Evolutionary conservation across 208 protist species (phyloP).

Genomic region (Trypanosoma melophagium): DNA sequence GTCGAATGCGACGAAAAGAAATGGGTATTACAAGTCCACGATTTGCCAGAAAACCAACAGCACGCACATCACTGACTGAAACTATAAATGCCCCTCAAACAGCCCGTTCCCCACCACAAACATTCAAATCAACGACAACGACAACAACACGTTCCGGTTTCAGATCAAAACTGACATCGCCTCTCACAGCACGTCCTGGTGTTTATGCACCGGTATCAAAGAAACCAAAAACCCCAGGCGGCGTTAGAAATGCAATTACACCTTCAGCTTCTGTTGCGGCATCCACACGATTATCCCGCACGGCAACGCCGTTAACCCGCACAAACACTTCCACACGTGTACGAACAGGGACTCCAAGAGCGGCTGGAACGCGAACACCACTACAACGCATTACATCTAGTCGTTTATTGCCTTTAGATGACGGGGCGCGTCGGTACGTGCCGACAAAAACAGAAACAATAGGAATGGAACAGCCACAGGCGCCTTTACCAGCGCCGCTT

Average conservation of each 20-base stretch:
- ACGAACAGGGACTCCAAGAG: not conserved
- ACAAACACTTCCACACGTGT: not conserved
- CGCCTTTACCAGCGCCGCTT: not conserved
- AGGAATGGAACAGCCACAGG: not conserved
- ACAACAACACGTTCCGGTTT: not conserved
- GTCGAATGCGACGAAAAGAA: not conserved
- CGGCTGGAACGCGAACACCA: constrained; percentile 4
- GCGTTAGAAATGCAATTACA: not conserved
- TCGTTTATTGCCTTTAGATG: constrained; percentile 19
- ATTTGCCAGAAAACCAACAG: constrained; percentile 12
- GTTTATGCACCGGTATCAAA: not conserved
- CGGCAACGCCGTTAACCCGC: not conserved
- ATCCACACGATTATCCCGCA: not conserved
- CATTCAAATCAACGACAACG: too few species aligned
- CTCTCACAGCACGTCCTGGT: not conserved
- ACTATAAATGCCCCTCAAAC: not conserved
- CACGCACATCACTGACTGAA: not conserved
- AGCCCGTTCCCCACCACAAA: not conserved
- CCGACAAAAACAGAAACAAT: not conserved
- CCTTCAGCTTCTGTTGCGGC: not conserved
- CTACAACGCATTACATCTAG: constrained; percentile 27
- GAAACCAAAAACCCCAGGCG: not conserved
- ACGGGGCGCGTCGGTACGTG: constrained; percentile 9
- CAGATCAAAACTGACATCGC: not conserved
- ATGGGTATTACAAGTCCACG: constrained; percentile 10